Percentiles rank a stretch among this genome's conserved stretches.
Evolutionary conservation across 768 basidiomycete species (phyloP).

Genomic region (Podaxis sp.): DNA sequence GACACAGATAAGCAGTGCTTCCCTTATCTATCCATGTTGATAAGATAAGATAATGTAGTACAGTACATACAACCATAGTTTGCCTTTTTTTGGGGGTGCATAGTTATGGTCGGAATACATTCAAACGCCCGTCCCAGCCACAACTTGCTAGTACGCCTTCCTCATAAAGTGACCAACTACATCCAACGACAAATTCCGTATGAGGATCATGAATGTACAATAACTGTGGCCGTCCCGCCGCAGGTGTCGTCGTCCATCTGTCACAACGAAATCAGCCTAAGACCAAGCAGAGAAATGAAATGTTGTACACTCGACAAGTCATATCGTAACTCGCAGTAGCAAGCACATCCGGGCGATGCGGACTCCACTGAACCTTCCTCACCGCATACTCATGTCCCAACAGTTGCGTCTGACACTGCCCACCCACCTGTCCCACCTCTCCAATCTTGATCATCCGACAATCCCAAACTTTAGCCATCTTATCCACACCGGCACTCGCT

Average conservation of each 20-base stretch:
- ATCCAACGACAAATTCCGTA: conserved; percentile 93
- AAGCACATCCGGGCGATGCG: conserved; percentile 68
- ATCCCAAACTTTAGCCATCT: conserved; percentile 77
- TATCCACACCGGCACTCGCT: conserved; percentile 81
- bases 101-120: conserved; percentile 62
- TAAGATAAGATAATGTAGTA: conserved; percentile 4
- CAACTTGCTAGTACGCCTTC: conserved; percentile 86
- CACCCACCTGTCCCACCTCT: conserved; percentile 59
- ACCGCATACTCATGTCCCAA: conserved; percentile 90
- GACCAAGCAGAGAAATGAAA: conserved; percentile 11
- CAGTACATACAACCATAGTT: too few relatives aligned
- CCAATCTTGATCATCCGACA: conserved; percentile 76
- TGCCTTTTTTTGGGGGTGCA: conserved; percentile 1
- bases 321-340: conserved; percentile 86
- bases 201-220: conserved; percentile 81
- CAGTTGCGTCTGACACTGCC: conserved; percentile 66
- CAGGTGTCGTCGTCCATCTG: conserved; percentile 75
- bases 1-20: too few relatives aligned
- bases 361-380: conserved; percentile 87
- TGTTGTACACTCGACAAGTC: conserved; percentile 85
- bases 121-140: conserved; percentile 86
- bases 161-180: conserved; percentile 90
- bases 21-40: not conserved
- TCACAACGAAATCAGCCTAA: conserved; percentile 4
- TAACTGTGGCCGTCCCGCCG: conserved; percentile 47